These are phyloP conservation scores for Skeletonema grethae DNA, from an alignment of 108 stramenopile species.

Conservation along the genomic window DNA sequence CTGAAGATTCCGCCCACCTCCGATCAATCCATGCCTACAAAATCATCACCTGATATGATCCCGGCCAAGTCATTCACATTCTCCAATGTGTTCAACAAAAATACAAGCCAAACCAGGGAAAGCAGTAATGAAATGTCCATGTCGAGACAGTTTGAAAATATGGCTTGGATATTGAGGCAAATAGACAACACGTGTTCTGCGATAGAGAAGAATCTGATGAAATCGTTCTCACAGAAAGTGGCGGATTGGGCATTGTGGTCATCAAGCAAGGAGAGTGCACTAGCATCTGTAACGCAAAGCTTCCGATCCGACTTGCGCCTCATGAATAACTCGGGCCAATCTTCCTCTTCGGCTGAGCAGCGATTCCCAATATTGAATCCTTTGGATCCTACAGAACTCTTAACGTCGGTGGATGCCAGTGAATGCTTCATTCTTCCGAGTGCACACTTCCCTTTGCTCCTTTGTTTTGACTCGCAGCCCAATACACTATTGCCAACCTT, in stretches of 20 bases:
- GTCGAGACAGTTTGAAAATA: conserved; percentile 57
- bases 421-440: conserved; percentile 86
- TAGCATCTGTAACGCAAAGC: conserved; percentile 63
- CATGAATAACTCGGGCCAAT: conserved; percentile 25
- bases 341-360: conserved; percentile 1
- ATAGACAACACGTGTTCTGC: conserved; percentile 68
- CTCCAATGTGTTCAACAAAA: conserved; percentile 33
- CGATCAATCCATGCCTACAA: conserved; percentile 1
- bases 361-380: conserved; percentile 70
- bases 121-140: conserved; percentile 6
- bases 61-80: conserved; percentile 28
- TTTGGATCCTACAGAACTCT: conserved; percentile 62
- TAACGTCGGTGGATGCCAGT: conserved; percentile 60
- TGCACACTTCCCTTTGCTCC: conserved; percentile 83
- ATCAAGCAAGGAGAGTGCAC: conserved; percentile 71
- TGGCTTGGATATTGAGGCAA: conserved; percentile 61
- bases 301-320: conserved; percentile 62
- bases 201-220: conserved; percentile 71
- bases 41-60: conserved; percentile 2
- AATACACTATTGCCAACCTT: not conserved
- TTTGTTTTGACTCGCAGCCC: conserved; percentile 68
- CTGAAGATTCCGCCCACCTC: conserved; percentile 22
- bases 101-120: not conserved
- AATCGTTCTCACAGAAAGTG: conserved; percentile 77
- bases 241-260: conserved; percentile 87